Evolutionary conservation across 768 basidiomycete genomes (phyloP), one percentile per base, ranked within the genome.

Genomic region (Terana coerulea): DNA sequence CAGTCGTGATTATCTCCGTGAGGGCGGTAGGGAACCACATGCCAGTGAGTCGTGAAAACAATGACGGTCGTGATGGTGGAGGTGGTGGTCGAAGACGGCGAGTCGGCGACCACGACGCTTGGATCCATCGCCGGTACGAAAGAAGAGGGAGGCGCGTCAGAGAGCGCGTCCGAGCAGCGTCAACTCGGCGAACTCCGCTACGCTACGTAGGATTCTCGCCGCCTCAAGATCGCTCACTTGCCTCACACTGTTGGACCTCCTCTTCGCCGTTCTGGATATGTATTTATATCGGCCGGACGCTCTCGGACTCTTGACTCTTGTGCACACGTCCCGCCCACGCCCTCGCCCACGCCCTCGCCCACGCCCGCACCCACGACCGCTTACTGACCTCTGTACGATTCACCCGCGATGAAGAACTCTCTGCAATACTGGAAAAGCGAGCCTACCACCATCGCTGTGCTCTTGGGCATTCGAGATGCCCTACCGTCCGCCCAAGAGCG

Each of bases 381-480:
- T 40, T 19, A 46, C 45, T 29, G 6, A n/a, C 45, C 30, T 11
- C 31, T 17, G 3, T 25, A 39, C 41, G 11, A 43, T 25, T 29
- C 45, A 33, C 29, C 45, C 45, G 45, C 31, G 31, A 47, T 47
- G 31, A 40, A 30, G 14, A 55, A 48, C 35, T 54, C 61, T 15
- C 52, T 53, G 33, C 53, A 60, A 33, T 53, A 51, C 53, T 64
- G 60, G 60, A 56, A 50, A 45, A 55, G 51, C 40, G 42, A 37
- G 22, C 61, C 61, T 7, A 56, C 54, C 24, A 59, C 59, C 21
- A 26, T 44, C 17, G 46, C 47, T 17, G 56, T 56, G 14, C 31
- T 66, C 11, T 59, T 68, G 46, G 43, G 53, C 15, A 42, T 62
- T 22, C 64, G 65, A 24, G 39, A 64, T n/a, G 56, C 67, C 36